Conservation (phyloP, 441 rosid species). For the Biscutella laevigata region DNA sequence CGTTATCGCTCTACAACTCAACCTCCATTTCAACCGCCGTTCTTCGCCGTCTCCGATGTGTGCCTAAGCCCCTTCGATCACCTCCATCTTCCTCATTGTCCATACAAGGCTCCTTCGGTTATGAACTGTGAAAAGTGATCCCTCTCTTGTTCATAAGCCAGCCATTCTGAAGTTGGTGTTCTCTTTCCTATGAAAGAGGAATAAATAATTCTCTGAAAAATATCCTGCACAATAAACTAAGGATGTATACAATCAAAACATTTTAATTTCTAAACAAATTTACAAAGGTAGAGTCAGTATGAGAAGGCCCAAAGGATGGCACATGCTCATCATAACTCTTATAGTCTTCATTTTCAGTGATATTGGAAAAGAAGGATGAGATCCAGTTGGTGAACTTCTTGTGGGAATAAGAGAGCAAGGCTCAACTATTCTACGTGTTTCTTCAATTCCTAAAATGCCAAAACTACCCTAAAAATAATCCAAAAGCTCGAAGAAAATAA, state of each 20-base stretch:
- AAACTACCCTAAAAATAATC: too few species aligned
- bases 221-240: not conserved
- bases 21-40: too few species aligned
- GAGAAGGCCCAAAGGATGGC: constrained; percentile 64
- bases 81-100: too few species aligned
- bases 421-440: constrained; percentile 50
- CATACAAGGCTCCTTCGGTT: too few species aligned
- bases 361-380: constrained; percentile 94
- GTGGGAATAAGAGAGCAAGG: constrained; percentile 71
- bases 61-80: too few species aligned
- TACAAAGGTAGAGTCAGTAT: constrained; percentile 63
- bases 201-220: not conserved
- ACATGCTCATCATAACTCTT: constrained; percentile 96
- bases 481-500: too few species aligned
- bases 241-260: not conserved
- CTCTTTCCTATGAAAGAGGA: constrained; percentile 61
- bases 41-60: too few species aligned
- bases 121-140: constrained; percentile 95
- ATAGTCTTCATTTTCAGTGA: constrained; percentile 89
- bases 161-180: constrained; percentile 41
- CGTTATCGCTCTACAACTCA: too few species aligned
- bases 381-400: constrained; percentile 71
- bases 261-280: constrained; percentile 20
- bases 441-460: constrained; percentile 45
- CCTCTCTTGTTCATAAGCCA: constrained; percentile 74